Conservation (phyloP, 176 grass and related monocot species). For the Elymus sibiricus region DNA sequence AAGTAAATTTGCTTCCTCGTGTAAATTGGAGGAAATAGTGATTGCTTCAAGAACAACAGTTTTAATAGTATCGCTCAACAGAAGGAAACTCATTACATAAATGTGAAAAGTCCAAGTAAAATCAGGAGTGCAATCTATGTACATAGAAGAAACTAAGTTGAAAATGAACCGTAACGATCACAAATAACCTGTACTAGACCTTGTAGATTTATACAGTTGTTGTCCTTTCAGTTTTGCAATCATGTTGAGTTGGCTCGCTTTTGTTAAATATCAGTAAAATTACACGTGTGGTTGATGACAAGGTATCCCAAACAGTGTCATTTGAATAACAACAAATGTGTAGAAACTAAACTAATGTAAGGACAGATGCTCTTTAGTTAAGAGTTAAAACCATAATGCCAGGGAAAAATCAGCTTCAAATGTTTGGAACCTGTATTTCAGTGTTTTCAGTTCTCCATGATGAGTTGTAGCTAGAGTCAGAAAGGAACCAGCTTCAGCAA, state of each 20-base stretch:
- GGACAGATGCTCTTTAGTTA: not conserved
- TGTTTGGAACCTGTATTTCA: conserved; percentile 71
- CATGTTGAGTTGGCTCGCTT: not conserved
- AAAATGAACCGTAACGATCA: conserved; percentile 14
- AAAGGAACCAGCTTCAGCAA: conserved; percentile 66
- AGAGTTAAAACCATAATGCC: not conserved
- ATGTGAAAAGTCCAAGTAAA: not conserved
- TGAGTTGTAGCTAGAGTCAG: conserved; percentile 75
- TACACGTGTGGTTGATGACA: not conserved
- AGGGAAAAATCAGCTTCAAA: conserved; percentile 22
- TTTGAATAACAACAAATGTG: not conserved
- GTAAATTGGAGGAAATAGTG: not conserved
- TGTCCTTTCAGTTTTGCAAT: conserved; percentile 7
- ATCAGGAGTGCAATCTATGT: not conserved
- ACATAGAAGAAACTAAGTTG: conserved; percentile 13
- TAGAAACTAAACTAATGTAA: not conserved
- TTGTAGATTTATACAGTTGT: not conserved
- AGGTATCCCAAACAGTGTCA: not conserved
- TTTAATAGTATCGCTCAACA: not conserved
- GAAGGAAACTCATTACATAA: not conserved
- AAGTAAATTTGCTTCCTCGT: not conserved
- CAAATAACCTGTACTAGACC: not conserved
- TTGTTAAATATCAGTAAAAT: not conserved
- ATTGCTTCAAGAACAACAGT: not conserved
- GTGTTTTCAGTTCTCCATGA: conserved; percentile 84